Conservation (phyloP, 2,329 filamentous ascomycete species). For the Cadophora luteo-olivacea region DNA sequence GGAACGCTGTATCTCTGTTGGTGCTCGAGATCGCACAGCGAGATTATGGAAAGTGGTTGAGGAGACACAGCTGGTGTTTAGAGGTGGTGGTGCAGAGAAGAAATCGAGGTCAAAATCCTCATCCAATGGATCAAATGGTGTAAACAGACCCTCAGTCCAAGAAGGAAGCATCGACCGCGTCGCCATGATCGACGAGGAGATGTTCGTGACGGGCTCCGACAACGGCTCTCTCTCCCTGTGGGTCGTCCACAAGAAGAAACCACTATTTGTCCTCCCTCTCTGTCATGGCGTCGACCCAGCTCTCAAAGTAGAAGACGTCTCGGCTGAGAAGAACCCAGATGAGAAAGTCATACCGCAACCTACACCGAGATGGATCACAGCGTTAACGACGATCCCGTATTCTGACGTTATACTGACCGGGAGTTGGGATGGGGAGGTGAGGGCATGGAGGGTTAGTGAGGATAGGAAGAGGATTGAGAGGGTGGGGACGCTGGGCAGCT, state of each 20-base stretch:
- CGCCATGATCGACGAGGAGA: slow-evolving; percentile 85
- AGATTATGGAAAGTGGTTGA: slow-evolving; percentile 96
- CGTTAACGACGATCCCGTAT: slow-evolving; percentile 84
- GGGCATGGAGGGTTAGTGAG: slow-evolving; percentile 83
- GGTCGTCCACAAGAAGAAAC: slow-evolving; percentile 94
- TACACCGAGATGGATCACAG: slow-evolving; percentile 88
- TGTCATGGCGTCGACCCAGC: slow-evolving; percentile 86
- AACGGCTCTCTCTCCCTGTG: slow-evolving; percentile 87
- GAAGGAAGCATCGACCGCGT: slow-evolving; percentile 93
- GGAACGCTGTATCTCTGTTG: slow-evolving; percentile 90
- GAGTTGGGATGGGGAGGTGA: slow-evolving; percentile 90
- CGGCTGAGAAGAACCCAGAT: slow-evolving; percentile 72
- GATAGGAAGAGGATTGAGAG: slow-evolving; percentile 82
- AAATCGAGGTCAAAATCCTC: slow-evolving; percentile 49
- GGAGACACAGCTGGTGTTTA: slow-evolving; percentile 93
- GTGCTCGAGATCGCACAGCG: slow-evolving; percentile 88
- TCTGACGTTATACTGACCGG: slow-evolving; percentile 90
- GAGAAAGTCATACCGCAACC: slow-evolving; percentile 65
- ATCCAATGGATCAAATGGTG: neutral
- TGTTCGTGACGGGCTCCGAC: slow-evolving; percentile 92
- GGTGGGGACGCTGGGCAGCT: slow-evolving; percentile 65
- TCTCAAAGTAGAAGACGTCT: slow-evolving; percentile 70
- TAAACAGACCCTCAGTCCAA: slow-evolving; percentile 48
- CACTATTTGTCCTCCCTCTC: slow-evolving; percentile 77
- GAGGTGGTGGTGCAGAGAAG: slow-evolving; percentile 74